Base-by-base conservation (phyloP, 805 yeast genomes). In the Candida hungchunana region DNA sequence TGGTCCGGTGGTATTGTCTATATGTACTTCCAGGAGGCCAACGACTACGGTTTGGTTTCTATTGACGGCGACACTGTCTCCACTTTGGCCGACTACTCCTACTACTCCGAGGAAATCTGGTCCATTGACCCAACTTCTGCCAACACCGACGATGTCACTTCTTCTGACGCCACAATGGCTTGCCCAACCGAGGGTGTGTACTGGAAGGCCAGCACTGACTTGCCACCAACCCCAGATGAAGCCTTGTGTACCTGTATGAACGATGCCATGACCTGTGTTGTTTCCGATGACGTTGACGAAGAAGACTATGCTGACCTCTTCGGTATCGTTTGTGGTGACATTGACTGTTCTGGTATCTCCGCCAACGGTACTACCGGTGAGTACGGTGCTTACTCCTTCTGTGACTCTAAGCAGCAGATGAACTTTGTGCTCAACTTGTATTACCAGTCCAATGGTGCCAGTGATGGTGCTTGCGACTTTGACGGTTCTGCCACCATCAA, bases 1-100 rank as follows among this genome's bases (percentile, higher is more conserved):
- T 83, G 90, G 93, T 82, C 90, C 33, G 90, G 94, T 66, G 94
- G 90, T 74, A 82, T 83, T 55, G 90, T 82, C 37, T 83, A 82
- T 68, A 77, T 82, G 89, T 83, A 82, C 66, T 83, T 76, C 64
- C 72, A 83, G 66, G 90, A 83, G 67, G 66, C 64, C 37, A 82
- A 82, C 65, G 60, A 82, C 51, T 82, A 81, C 55, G 90, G 94
- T 66, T 71, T 82, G 56, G 89, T 82, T 36, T 46, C 74, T 36
- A 60, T 77, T 43, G 63, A 60, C 35, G 59, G 57, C 47, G 56
- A 55, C 42, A 42, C 59, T n/a, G 82, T 79, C 41, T 59, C 66
- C 34, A 81, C 90, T 38, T 63, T 79, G 63, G 60, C 60, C 31
- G 90, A 82, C 62, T 83, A 67, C 66, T 56, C 63, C 55, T 69